A percentile compares a stretch with the other conserved stretches of the same genome.
These are phyloP conservation scores for Barnettozyma botsteinii DNA, from an alignment of 805 yeast species.

Conservation along the genomic window DNA sequence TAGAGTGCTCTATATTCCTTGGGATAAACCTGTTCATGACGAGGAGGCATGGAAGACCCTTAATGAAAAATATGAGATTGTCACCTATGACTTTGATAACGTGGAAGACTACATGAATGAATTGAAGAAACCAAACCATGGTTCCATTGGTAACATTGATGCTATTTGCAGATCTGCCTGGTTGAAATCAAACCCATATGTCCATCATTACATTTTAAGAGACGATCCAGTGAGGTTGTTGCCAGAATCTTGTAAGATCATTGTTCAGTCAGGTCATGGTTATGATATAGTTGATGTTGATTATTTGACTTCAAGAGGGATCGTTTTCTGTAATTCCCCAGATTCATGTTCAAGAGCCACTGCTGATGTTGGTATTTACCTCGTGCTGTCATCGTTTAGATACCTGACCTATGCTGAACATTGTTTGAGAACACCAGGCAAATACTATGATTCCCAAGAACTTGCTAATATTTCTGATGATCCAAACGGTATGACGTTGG, in stretches of 20 bases:
- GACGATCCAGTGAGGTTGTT: conserved; percentile 28
- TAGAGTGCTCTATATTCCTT: conserved; percentile 33
- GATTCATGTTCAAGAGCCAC: conserved; percentile 35
- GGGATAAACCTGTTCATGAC: conserved; percentile 34
- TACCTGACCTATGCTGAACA: conserved; percentile 34
- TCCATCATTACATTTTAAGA: conserved; percentile 32
- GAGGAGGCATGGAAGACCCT: conserved; percentile 32
- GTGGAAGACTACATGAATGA: conserved; percentile 33
- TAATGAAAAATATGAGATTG: conserved; percentile 32
- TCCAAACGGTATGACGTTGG: conserved; percentile 38
- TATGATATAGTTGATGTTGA: conserved; percentile 35
- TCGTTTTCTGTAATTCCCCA: conserved; percentile 36
- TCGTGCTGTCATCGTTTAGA: conserved; percentile 31
- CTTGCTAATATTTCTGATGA: conserved; percentile 33
- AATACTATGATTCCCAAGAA: conserved; percentile 28
- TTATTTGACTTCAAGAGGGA: conserved; percentile 28
- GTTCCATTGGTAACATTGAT: conserved; percentile 30
- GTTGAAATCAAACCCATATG: conserved; percentile 35
- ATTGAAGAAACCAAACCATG: conserved; percentile 29
- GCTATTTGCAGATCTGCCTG: conserved; percentile 35
- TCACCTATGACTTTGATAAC: conserved; percentile 29
- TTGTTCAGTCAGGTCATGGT: conserved; percentile 37
- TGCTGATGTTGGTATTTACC: conserved; percentile 33
- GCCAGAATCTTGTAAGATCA: conserved; percentile 32
- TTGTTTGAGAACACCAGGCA: conserved; percentile 30